Percentiles rank a stretch among this genome's conserved stretches.
Conservation (phyloP, 2,329 filamentous ascomycete species). For the Xylaria sp. region DNA sequence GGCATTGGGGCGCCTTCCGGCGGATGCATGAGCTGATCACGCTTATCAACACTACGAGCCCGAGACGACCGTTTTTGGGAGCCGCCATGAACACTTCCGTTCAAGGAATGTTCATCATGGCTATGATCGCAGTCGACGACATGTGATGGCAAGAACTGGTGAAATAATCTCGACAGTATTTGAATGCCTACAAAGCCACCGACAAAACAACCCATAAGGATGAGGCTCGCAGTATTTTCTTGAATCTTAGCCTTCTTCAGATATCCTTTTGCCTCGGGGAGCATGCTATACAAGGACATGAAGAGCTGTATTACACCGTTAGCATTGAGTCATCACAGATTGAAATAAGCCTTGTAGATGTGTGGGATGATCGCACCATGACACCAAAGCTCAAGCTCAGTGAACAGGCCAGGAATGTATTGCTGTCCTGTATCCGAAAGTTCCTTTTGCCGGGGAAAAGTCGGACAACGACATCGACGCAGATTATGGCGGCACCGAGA, state of each 20-base stretch:
- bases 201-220: constrained; percentile 75
- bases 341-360: not conserved
- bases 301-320: constrained; percentile 71
- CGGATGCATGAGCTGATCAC: constrained; percentile 26
- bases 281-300: constrained; percentile 91
- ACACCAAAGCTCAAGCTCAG: constrained; percentile 94
- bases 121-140: constrained; percentile 83
- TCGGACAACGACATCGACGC: constrained; percentile 80
- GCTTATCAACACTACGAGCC: constrained; percentile 41
- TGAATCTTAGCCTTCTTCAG: constrained; percentile 75
- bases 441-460: constrained; percentile 76
- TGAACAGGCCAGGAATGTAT: constrained; percentile 85
- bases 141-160: constrained; percentile 79
- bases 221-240: constrained; percentile 72
- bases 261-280: constrained; percentile 85
- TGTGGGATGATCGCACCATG: constrained; percentile 71
- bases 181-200: constrained; percentile 81
- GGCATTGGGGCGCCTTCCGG: constrained; percentile 32
- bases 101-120: constrained; percentile 65
- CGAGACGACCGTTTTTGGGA: constrained; percentile 43
- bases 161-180: constrained; percentile 75
- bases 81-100: constrained; percentile 45
- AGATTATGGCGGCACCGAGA: constrained; percentile 85
- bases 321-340: not conserved
- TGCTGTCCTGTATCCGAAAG: constrained; percentile 91